Evolutionary conservation across 106 monocot genomes (phyloP).

Genomic region (Dendrobium officinale): DNA sequence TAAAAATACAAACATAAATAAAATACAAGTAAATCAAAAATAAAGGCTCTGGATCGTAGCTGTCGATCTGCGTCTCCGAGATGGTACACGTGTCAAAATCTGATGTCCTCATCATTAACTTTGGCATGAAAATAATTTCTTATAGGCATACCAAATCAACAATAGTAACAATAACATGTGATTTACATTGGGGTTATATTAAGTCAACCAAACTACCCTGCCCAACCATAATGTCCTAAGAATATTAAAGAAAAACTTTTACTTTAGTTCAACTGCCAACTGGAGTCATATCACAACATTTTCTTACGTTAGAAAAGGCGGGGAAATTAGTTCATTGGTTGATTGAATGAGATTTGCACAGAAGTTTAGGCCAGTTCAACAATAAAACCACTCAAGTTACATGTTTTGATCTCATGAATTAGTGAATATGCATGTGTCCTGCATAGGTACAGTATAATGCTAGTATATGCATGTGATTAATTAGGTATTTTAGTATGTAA

Average conservation of each 20-base stretch:
- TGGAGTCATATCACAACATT: neutral
- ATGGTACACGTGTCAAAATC: no score
- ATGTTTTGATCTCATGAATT: neutral
- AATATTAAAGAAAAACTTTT: neutral
- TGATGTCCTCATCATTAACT: no score
- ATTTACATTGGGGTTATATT: neutral
- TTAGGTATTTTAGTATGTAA: neutral
- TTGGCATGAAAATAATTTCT: no score
- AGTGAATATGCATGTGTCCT: neutral
- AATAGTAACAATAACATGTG: no score
- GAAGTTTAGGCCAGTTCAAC: neutral
- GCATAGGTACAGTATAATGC: neutral
- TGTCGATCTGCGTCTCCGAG: no score
- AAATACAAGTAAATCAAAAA: no score
- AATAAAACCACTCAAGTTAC: neutral
- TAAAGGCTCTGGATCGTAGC: no score
- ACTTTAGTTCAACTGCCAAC: neutral
- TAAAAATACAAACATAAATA: no score
- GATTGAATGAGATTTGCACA: neutral
- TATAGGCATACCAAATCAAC: no score
- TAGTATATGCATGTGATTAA: neutral
- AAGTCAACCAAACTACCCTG: neutral
- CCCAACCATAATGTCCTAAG: neutral
- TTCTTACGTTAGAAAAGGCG: neutral
- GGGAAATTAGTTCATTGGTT: neutral